These are phyloP conservation scores for Cutaneotrichosporon sp. DNA, from an alignment of 1,284 basidiomycete species.

Conservation along the genomic window DNA sequence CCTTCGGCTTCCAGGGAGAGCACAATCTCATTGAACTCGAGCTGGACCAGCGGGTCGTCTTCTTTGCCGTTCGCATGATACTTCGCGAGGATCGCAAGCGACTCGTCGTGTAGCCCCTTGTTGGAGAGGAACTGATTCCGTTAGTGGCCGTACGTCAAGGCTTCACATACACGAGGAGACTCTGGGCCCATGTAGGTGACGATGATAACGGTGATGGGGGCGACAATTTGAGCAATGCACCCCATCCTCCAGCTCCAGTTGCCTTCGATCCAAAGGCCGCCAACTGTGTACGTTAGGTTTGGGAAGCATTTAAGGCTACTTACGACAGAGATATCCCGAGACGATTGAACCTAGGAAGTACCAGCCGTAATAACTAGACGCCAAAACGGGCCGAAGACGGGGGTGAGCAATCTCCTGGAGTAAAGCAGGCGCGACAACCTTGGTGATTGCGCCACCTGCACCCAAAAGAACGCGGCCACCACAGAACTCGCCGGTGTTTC, in stretches of 20 bases:
- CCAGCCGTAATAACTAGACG: slow-evolving; percentile 69
- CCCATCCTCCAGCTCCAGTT: slow-evolving; percentile 6
- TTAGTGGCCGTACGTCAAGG: background rate
- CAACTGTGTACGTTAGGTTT: background rate
- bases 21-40: slow-evolving; percentile 43
- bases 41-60: slow-evolving; percentile 30
- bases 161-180: slow-evolving; percentile 55
- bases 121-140: slow-evolving; percentile 54
- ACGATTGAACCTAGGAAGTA: slow-evolving; percentile 60
- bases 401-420: slow-evolving; percentile 73
- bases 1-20: slow-evolving; percentile 43
- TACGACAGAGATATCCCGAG: slow-evolving; percentile 24
- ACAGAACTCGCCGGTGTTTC: slow-evolving; percentile 16
- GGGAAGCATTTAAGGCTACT: background rate
- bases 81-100: slow-evolving; percentile 56
- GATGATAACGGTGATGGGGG: background rate
- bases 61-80: slow-evolving; percentile 56
- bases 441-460: slow-evolving; percentile 28
- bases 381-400: slow-evolving; percentile 62
- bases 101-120: slow-evolving; percentile 54
- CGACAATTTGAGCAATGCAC: slow-evolving; percentile 4
- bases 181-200: slow-evolving; percentile 53
- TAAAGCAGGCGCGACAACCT: slow-evolving; percentile 49
- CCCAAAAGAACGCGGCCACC: slow-evolving; percentile 27
- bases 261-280: background rate